Base-by-base conservation (phyloP, 768 basidiomycete species). In the Phylloporus arenicola region DNA sequence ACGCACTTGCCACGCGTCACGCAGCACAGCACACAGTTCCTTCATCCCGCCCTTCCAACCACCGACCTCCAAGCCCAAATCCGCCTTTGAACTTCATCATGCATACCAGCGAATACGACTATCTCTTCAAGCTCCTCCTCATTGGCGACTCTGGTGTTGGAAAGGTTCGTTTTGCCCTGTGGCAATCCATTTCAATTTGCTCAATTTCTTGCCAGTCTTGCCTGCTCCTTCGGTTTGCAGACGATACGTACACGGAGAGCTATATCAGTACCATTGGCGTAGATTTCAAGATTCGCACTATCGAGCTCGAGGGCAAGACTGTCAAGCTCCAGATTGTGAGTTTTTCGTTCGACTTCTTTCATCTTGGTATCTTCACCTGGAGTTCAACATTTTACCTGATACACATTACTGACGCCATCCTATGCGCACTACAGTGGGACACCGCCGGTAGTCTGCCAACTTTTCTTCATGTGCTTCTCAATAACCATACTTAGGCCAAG, bases 241-340 rank as follows among this genome's bases (percentile, higher is more conserved):
- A 98, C 72, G 95, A 97, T 70, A 89, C 92, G 45, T 97, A 94
- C 77, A 96, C 95, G 46, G 92, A 95, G 69, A 92, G 88, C 60
- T 97, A 95, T 72, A 94, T 98, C 67, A 89, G 86, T 52, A 97
- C 95, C 34, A 98, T 97, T 70, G 96, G 96, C 57, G 92, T 97
- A 51, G 93, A 96, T 76, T 96, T 96, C 76, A 95, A 94, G 86
- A 97, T 98, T 74, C 83, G 95, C 53, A 98, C 95, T 31, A 97
- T 98, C 72, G 95, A 98, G 69, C 79, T 98, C 48, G 95, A 98
- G 64, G 95, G 95, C 52, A 96, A 96, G 85, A 91, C 90, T 1
- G 91, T 97, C 70, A 98, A 97, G 72, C 80, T 98, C 52, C 95
- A 98, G 74, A 98, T 98, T 72, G 94, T 96, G 63, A 72, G 94